Evolutionary conservation across 768 basidiomycete genomes (phyloP).

Genomic region (Ramaria sp.): DNA sequence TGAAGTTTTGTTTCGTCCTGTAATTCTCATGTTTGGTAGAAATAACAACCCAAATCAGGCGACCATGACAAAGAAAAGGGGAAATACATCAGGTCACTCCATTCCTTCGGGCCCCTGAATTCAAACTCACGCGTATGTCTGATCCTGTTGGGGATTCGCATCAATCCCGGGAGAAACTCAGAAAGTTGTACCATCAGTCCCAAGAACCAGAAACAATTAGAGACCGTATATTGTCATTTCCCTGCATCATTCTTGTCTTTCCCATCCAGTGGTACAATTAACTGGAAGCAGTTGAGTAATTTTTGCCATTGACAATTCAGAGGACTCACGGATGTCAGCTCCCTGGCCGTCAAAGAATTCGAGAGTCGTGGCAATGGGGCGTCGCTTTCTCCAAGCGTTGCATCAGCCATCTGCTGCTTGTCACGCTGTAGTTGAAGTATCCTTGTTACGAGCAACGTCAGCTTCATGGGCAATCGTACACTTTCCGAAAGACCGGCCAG

Average conservation of each 20-base stretch:
- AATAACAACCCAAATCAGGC: no score
- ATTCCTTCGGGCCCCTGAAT: no score
- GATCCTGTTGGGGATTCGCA: no score
- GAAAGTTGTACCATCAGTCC: no score
- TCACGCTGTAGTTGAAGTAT: constrained; percentile 3
- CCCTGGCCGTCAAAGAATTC: not conserved
- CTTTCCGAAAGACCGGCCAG: not conserved
- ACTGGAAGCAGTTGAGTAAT: not conserved
- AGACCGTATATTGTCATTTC: not conserved
- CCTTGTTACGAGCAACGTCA: not conserved
- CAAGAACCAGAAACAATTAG: no score
- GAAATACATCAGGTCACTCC: no score
- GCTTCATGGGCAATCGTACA: constrained; percentile 29
- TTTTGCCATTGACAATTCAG: not conserved
- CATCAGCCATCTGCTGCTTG: constrained; percentile 45
- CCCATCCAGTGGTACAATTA: not conserved
- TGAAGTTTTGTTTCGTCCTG: no score
- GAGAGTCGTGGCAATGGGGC: constrained; percentile 5
- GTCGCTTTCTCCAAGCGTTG: constrained; percentile 57
- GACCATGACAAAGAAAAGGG: no score
- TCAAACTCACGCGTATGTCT: no score
- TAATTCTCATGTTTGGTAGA: no score
- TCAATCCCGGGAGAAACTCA: no score
- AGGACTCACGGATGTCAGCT: constrained; percentile 1
- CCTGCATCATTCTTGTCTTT: not conserved